These are phyloP conservation scores for Lasiosphaeriaceae sp. DNA, from an alignment of 495 filamentous ascomycete genomes.

Conservation along the genomic window DNA sequence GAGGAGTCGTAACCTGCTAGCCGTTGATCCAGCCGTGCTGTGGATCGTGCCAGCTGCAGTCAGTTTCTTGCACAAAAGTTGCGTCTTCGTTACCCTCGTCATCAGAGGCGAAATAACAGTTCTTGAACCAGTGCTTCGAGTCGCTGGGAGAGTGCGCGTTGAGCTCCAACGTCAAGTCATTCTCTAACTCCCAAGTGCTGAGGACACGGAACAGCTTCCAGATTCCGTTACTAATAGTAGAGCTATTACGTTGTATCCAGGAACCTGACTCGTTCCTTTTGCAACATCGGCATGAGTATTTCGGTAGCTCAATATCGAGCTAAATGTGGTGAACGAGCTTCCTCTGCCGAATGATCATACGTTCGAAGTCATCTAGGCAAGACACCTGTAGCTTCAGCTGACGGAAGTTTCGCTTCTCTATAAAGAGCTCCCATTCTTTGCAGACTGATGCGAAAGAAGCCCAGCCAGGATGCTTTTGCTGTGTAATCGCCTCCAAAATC, in stretches of 20 bases:
- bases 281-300: slow-evolving; percentile 19
- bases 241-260: not conserved
- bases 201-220: slow-evolving; percentile 20
- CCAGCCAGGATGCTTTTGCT: slow-evolving; percentile 4
- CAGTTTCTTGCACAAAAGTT: not conserved
- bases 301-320: slow-evolving; percentile 17
- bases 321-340: slow-evolving; percentile 20
- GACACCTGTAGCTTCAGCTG: slow-evolving; percentile 18
- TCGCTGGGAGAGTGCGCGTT: slow-evolving; percentile 23
- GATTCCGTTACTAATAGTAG: slow-evolving; percentile 15
- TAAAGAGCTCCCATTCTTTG: slow-evolving; percentile 14
- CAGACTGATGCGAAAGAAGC: slow-evolving; percentile 1
- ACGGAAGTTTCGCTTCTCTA: slow-evolving; percentile 12
- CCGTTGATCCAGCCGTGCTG: slow-evolving; percentile 13
- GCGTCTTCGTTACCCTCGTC: slow-evolving; percentile 4
- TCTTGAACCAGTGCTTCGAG: slow-evolving; percentile 23
- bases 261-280: not conserved
- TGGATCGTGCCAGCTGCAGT: slow-evolving; percentile 8
- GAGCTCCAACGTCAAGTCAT: slow-evolving; percentile 22
- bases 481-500: not conserved
- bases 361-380: slow-evolving; percentile 23
- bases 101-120: slow-evolving; percentile 13
- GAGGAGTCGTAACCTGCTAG: slow-evolving; percentile 10
- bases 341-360: slow-evolving; percentile 14
- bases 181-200: slow-evolving; percentile 13